Evolutionary conservation across 805 yeast species (phyloP).

Genomic region (Pichia heedii): DNA sequence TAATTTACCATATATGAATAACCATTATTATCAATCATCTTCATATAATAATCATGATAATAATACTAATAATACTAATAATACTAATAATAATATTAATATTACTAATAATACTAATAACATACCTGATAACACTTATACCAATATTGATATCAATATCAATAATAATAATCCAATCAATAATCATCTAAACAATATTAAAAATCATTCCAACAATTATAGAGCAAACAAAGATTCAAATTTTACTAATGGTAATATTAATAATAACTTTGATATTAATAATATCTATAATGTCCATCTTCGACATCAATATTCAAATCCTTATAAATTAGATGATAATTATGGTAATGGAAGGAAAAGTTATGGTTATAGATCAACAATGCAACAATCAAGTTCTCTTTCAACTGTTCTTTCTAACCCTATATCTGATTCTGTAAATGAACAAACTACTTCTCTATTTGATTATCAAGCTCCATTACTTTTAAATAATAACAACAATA

Average conservation of each 20-base stretch:
- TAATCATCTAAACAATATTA: too few species aligned
- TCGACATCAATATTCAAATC: not conserved
- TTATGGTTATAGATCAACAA: not conserved
- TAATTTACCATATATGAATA: not conserved
- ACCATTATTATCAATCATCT: not conserved
- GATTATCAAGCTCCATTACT: not conserved
- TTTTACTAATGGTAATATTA: too few species aligned
- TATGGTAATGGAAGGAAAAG: not conserved
- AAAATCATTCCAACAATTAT: too few species aligned
- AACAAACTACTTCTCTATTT: not conserved
- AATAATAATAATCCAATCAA: too few species aligned
- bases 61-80: not conserved
- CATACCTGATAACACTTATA: not conserved
- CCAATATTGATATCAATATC: too few species aligned
- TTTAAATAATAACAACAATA: conserved; percentile 10
- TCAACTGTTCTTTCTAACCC: not conserved
- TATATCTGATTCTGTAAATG: not conserved
- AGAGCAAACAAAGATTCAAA: too few species aligned
- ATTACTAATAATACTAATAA: not conserved
- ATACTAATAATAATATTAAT: not conserved
- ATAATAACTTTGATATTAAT: not conserved
- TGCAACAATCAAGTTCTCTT: not conserved
- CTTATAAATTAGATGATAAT: not conserved
- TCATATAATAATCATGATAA: not conserved
- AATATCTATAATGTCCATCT: not conserved